Evolutionary conservation across 2,329 filamentous ascomycete genomes (phyloP).

Genomic region (Geosmithia morbida): DNA sequence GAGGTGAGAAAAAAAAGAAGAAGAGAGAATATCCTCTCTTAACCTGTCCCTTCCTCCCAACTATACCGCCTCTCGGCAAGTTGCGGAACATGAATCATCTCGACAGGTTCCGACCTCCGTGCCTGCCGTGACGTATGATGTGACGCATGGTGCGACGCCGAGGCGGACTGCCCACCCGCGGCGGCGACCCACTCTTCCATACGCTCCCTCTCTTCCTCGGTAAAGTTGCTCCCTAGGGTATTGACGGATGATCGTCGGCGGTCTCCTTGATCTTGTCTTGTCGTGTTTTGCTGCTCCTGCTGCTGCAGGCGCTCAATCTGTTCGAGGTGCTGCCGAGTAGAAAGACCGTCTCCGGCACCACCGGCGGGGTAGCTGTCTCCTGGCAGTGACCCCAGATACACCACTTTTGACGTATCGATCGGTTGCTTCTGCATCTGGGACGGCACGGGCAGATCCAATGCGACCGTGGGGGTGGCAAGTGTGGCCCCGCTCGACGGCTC

Average conservation of each 20-base stretch:
- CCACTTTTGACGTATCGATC: constrained; percentile 36
- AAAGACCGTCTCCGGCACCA: constrained; percentile 20
- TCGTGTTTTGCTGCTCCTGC: background rate
- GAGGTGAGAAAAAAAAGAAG: background rate
- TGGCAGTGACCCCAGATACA: constrained; percentile 40
- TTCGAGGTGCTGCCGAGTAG: background rate
- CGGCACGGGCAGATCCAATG: background rate
- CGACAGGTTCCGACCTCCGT: constrained; percentile 18
- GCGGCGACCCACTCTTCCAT: constrained; percentile 15
- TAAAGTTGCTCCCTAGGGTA: constrained; percentile 43
- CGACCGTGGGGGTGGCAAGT: background rate
- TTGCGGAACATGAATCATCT: constrained; percentile 36
- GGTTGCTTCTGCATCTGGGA: constrained; percentile 27
- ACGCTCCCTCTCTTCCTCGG: constrained; percentile 32
- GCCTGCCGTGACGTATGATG: background rate
- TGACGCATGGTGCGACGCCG: background rate
- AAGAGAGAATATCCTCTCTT: background rate
- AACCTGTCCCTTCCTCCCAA: constrained; percentile 22
- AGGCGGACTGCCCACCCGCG: constrained; percentile 4
- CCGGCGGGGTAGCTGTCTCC: constrained; percentile 24
- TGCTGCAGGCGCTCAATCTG: too few relatives aligned
- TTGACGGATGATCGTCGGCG: constrained; percentile 5
- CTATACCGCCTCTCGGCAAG: constrained; percentile 33
- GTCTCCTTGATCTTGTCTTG: too few relatives aligned
- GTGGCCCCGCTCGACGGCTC: background rate